Evolutionary conservation across 495 filamentous ascomycete species (phyloP), one percentile per base, ranked within the genome.

Genomic region (Aspergillus campestris): DNA sequence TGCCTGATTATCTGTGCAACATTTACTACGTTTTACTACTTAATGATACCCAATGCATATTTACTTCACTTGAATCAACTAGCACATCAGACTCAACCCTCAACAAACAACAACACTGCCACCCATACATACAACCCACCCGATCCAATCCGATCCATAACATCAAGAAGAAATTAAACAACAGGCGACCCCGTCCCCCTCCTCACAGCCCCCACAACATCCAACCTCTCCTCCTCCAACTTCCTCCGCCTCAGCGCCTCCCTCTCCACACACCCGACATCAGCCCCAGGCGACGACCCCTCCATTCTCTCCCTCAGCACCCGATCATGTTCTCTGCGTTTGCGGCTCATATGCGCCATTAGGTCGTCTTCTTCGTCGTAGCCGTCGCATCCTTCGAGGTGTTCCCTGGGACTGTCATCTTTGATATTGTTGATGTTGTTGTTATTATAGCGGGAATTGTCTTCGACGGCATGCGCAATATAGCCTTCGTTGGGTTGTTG

Each of bases 401-500:
- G 18, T 24, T 24, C 18, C 18, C 18, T 1, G 18, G 18, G 18
- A 2, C 2, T 2, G 18, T 4, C 18, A 24, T 24, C 18, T 2
- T 24, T 24, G 18, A 4, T 24, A 4, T 24, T 24, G 18, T 24
- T 24, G 18, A 24, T 24, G 18, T 24, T 24, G 18, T 24, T 24
- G 18, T 24, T 24, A 4, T 24, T 1, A 24, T 24, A 1, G 18
- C 18, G 18, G 18, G 18, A 2, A 24, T 24, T 69, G 0, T 66
- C 53, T 43, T 68, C 48, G 1, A 79, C 74, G 0, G 66, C 64
- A 18, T 62, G 52, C 2, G 75, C 77, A 32, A 82, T 74, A 15
- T 75, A 64, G 3, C 78, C 80, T 45, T 82, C 78, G 5, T 62
- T 59, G 0, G 69, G 62, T 27, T 73, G 64, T 18, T 70, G 64